A percentile compares a stretch with the other conserved stretches of the same genome.
phyloP scores from a whole-genome alignment of 371 early-diverging fungal species.

The Batkoa obscura region DNA sequence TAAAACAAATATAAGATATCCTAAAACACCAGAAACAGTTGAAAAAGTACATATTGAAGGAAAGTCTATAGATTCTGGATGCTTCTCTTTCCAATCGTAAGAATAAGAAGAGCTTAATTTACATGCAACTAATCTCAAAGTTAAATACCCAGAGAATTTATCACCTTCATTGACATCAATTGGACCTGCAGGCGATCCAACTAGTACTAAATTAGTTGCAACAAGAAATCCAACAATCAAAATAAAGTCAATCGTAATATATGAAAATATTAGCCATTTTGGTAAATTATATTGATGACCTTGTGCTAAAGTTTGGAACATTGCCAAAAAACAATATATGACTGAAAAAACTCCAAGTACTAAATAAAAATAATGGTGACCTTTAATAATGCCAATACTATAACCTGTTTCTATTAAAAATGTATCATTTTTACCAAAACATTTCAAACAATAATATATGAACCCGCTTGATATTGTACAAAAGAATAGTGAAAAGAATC shows the following conservation, averaged over 20 bases:
- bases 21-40: not conserved
- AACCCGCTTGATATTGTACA: not conserved
- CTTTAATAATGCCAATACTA: not conserved
- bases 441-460: not conserved
- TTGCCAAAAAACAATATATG: not conserved
- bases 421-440: not conserved
- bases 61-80: not conserved
- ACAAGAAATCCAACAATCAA: not conserved
- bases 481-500: not conserved
- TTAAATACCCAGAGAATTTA: not conserved
- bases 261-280: not conserved
- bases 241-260: not conserved
- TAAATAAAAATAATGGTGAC: not conserved
- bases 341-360: not conserved
- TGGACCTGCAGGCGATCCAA: no score
- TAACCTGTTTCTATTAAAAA: not conserved
- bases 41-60: not conserved
- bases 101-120: not conserved
- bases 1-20: not conserved
- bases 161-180: no score
- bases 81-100: not conserved
- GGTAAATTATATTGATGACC: not conserved
- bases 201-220: not conserved
- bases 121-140: not conserved
- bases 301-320: not conserved